A percentile compares a stretch with the other conserved stretches of the same genome.
phyloP scores from a whole-genome alignment of 2,329 filamentous ascomycete genomes.

The Didymellaceae sp. region DNA sequence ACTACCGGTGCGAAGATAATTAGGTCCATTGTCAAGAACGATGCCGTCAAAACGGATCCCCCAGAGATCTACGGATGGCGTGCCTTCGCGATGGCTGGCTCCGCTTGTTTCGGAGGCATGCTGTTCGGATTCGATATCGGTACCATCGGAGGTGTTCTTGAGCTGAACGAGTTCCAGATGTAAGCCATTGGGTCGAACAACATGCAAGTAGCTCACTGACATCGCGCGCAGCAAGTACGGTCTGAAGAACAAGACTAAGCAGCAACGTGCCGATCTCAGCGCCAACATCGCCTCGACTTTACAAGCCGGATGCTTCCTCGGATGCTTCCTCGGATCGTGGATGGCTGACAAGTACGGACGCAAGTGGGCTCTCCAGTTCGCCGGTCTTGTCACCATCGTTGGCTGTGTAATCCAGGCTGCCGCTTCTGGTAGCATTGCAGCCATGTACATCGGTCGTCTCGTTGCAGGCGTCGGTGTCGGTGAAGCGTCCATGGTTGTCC shows the following conservation, averaged over 20 bases:
- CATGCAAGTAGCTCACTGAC: constrained; percentile 1
- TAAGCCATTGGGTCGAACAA: constrained; percentile 42
- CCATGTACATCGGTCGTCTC: constrained; percentile 70
- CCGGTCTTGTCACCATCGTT: constrained; percentile 63
- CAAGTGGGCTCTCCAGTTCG: constrained; percentile 60
- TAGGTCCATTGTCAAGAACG: constrained; percentile 68
- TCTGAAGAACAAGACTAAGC: constrained; percentile 50
- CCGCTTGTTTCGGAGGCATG: constrained; percentile 73
- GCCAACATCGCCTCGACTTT: constrained; percentile 76
- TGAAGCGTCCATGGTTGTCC: constrained; percentile 63
- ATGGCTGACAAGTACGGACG: constrained; percentile 64
- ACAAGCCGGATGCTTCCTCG: constrained; percentile 71
- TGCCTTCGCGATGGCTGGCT: constrained; percentile 68
- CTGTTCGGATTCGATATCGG: constrained; percentile 72
- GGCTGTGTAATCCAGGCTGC: constrained; percentile 70
- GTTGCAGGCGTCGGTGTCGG: constrained; percentile 61
- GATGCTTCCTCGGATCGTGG: constrained; percentile 65
- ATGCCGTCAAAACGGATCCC: constrained; percentile 73
- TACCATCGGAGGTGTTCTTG: constrained; percentile 71
- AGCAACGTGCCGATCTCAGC: constrained; percentile 60
- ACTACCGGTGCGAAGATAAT: constrained; percentile 53
- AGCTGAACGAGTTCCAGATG: constrained; percentile 64
- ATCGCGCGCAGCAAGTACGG: constrained; percentile 57
- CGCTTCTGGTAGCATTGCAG: constrained; percentile 64
- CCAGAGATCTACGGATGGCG: constrained; percentile 74